Base-by-base conservation (phyloP, 495 filamentous ascomycete genomes). In the Pseudevernia furfuracea region DNA sequence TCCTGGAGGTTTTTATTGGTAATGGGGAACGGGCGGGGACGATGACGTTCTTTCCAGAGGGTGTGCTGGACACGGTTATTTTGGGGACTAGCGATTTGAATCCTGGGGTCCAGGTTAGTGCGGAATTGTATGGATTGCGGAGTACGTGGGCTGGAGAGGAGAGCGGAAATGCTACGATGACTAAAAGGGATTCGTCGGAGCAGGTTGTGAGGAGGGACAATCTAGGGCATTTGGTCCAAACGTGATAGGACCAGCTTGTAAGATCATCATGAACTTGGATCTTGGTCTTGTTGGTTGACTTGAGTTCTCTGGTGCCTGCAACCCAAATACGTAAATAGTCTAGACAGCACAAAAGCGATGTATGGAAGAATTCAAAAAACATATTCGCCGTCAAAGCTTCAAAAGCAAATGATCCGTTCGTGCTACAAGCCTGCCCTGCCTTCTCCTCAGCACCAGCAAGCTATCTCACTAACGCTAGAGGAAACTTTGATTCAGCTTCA, bases 1-100 rank as follows among this genome's bases (percentile, higher is more conserved):
- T 83, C 56, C 70, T 81, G 19, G 80, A 84, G 66, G 75, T 81
- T 6, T 83, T 81, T 65, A 53, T 82, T 11, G 75, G 78, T 58
- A 71, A 71, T 17, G 81, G 80, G 12, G 67, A 74, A 56, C 73
- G 75, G 61, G 73, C 66, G 58, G 79, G 71, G 6, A 82, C 78
- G 32, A 73, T 74, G 58, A 73, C 71, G 0, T 83, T 82, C 67
- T 82, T 76, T 66, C 72, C 80, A 5, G 64, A 71, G 25, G 69
- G 72, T 38, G 71, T 69, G 28, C 68, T 83, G 21, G 78, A 81
- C 64, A 71, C 59, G 36, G 66, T 82, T 67, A 68, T 70, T 21
- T 37, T 81, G 37, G 68, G 69, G 21, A 70, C 76, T 2, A 68
- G 57, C 5, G 79, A 71, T 14, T 66, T 84, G 53, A 75, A 73